These are phyloP conservation scores for Populus hybrid DNA, from an alignment of 441 rosid species.

Conservation along the genomic window DNA sequence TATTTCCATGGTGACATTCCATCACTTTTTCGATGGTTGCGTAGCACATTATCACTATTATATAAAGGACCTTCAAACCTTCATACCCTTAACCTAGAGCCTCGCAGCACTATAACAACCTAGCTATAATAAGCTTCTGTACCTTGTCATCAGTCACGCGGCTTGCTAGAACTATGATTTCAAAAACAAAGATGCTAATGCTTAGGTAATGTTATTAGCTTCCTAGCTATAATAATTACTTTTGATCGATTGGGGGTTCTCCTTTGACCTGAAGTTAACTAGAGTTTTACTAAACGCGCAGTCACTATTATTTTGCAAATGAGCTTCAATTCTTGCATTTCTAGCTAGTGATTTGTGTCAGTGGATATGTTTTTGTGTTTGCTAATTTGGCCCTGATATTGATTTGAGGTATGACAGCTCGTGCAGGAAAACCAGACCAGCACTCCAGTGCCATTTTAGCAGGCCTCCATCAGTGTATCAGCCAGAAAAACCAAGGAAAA, in stretches of 20 bases:
- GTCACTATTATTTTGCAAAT: neutral
- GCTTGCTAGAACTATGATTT: conserved; percentile 19
- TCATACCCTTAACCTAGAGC: too few species aligned
- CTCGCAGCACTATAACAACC: neutral
- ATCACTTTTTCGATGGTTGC: neutral
- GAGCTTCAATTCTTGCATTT: neutral
- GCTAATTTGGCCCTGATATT: neutral
- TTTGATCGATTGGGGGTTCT: neutral
- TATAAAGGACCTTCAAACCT: neutral
- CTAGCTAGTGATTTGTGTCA: neutral
- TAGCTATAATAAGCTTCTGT: neutral
- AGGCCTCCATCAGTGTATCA: neutral
- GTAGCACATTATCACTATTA: neutral
- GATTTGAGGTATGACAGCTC: neutral
- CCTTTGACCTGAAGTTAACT: neutral
- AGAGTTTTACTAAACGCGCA: neutral
- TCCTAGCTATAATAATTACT: neutral
- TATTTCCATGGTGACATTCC: neutral
- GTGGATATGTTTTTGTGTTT: neutral
- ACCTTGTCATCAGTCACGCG: neutral
- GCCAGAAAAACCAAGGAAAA: neutral
- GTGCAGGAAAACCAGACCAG: conserved; percentile 19
- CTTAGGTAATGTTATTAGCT: conserved; percentile 13
- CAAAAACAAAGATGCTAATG: conserved; percentile 10
- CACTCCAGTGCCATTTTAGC: neutral